These are phyloP conservation scores for Nitzschia sp. DNA, from an alignment of 108 stramenopile species.

Conservation along the genomic window DNA sequence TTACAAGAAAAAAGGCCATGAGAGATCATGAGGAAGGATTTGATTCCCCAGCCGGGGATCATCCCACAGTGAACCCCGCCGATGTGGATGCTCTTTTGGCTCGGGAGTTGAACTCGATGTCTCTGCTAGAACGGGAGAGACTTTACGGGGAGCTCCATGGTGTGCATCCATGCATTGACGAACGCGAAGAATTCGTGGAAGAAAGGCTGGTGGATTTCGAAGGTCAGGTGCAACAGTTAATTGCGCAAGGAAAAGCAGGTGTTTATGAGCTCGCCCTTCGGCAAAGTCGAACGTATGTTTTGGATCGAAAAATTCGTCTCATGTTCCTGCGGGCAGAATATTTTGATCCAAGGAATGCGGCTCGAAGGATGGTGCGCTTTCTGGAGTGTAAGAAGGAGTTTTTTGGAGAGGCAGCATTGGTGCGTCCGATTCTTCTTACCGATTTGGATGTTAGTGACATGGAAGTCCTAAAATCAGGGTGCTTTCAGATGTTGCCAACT, in stretches of 20 bases:
- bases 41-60: no score
- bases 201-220: constrained; percentile 1
- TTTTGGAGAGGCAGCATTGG: background rate
- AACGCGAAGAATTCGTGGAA: constrained; percentile 15
- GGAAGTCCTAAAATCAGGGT: background rate
- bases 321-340: constrained; percentile 42
- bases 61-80: background rate
- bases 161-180: background rate
- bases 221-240: background rate
- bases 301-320: constrained; percentile 29
- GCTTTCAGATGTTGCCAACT: background rate
- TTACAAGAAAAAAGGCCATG: no score
- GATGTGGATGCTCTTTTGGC: constrained; percentile 19
- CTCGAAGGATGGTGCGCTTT: constrained; percentile 17
- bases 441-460: constrained; percentile 4
- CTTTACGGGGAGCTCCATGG: constrained; percentile 37
- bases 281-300: constrained; percentile 18
- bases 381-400: constrained; percentile 15
- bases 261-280: background rate
- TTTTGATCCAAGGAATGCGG: constrained; percentile 34
- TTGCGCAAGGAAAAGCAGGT: background rate
- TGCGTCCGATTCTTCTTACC: background rate
- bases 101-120: constrained; percentile 26
- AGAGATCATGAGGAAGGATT: no score
- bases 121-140: constrained; percentile 19